phyloP scores from a whole-genome alignment of 2,329 filamentous ascomycete genomes.

The Aspergillus bombycis region DNA sequence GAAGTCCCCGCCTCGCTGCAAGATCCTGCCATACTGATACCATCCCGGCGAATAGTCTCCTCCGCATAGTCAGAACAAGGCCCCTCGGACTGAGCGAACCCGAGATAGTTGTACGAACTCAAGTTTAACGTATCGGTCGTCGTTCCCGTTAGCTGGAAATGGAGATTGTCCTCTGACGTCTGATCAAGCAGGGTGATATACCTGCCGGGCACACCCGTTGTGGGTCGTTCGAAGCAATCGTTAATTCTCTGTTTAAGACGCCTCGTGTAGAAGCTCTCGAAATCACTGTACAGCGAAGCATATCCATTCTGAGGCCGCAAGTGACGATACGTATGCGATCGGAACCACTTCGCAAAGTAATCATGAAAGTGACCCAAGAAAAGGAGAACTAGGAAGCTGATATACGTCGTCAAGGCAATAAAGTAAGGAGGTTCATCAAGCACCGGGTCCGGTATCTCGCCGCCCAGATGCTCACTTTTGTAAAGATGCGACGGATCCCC shows the following conservation, averaged over 20 bases:
- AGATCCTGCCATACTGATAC: constrained; percentile 76
- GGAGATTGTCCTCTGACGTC: constrained; percentile 81
- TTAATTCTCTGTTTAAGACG: constrained; percentile 89
- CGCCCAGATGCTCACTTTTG: constrained; percentile 78
- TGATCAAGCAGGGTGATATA: constrained; percentile 89
- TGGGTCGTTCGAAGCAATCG: constrained; percentile 89
- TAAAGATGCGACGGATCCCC: constrained; percentile 77
- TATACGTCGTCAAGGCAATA: constrained; percentile 90
- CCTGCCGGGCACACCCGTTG: constrained; percentile 86
- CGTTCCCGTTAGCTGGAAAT: constrained; percentile 82
- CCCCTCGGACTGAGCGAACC: constrained; percentile 93
- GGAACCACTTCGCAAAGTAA: constrained; percentile 92
- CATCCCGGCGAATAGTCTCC: constrained; percentile 77
- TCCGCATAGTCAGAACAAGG: constrained; percentile 91
- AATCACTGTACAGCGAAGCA: constrained; percentile 90
- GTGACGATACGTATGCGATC: constrained; percentile 77
- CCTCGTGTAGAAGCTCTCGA: constrained; percentile 95
- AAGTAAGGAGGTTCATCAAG: constrained; percentile 94
- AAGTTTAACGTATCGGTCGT: constrained; percentile 92
- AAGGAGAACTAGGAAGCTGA: constrained; percentile 92
- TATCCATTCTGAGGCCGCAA: constrained; percentile 82
- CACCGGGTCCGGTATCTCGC: constrained; percentile 74
- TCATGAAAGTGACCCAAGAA: constrained; percentile 90
- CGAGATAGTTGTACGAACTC: constrained; percentile 98
- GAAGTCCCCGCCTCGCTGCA: constrained; percentile 80